Evolutionary conservation across 768 basidiomycete genomes (phyloP).

Genomic region (Termitomyces sp.): DNA sequence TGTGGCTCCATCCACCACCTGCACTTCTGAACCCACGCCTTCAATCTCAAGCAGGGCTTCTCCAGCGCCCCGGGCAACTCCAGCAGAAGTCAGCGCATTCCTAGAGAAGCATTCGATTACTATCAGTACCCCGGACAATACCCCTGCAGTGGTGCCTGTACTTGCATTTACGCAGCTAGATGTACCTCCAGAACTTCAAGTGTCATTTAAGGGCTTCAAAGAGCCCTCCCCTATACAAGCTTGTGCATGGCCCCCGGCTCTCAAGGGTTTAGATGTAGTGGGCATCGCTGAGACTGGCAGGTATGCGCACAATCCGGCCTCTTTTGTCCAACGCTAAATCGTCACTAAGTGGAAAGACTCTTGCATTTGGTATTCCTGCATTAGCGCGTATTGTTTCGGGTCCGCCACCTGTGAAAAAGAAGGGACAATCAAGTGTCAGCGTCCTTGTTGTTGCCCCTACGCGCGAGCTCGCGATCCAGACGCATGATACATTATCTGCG

Average conservation of each 20-base stretch:
- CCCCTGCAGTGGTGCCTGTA: slow-evolving; percentile 53
- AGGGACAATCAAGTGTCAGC: slow-evolving; percentile 35
- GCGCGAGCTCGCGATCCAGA: slow-evolving; percentile 94
- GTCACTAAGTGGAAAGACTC: slow-evolving; percentile 80
- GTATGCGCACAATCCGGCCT: slow-evolving; percentile 27
- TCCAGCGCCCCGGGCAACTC: slow-evolving; percentile 14
- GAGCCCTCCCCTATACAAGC: slow-evolving; percentile 95
- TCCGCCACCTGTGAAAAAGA: slow-evolving; percentile 22
- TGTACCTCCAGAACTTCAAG: slow-evolving; percentile 56
- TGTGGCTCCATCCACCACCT: slow-evolving; percentile 13
- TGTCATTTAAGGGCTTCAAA: slow-evolving; percentile 66
- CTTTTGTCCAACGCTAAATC: slow-evolving; percentile 3
- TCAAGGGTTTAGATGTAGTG: slow-evolving; percentile 81
- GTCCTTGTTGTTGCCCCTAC: slow-evolving; percentile 90
- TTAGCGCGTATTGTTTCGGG: slow-evolving; percentile 56
- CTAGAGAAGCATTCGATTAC: slow-evolving; percentile 69
- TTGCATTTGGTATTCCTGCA: slow-evolving; percentile 93
- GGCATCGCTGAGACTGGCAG: slow-evolving; percentile 97
- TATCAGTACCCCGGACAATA: slow-evolving; percentile 49
- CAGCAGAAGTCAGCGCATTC: slow-evolving; percentile 53
- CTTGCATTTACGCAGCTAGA: slow-evolving; percentile 69
- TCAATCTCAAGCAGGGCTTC: slow-evolving; percentile 12
- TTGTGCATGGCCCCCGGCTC: slow-evolving; percentile 87
- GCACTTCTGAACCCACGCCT: slow-evolving; percentile 7
- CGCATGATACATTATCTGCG: slow-evolving; percentile 73